Conservation (phyloP, 179 eudicot genomes). For the Silene vulgaris region DNA sequence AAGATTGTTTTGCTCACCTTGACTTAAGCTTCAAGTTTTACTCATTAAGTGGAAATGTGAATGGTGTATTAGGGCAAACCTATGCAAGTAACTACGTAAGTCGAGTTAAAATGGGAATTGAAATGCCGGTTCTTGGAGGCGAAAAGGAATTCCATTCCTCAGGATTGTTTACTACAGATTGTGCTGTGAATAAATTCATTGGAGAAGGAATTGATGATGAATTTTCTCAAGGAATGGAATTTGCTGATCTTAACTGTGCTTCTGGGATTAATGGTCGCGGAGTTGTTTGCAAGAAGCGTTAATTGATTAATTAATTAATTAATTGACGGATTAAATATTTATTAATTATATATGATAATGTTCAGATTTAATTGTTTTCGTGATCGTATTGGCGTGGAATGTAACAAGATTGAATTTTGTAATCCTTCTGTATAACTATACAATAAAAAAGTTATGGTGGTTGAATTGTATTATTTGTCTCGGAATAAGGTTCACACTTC, state of each 20-base stretch:
- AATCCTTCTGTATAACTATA: no score
- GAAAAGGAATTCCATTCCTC: slow-evolving; percentile 46
- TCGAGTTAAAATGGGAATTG: slow-evolving; percentile 43
- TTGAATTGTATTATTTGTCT: no score
- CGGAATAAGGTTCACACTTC: no score
- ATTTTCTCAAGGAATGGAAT: slow-evolving; percentile 18
- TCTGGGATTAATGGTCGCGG: slow-evolving; percentile 49
- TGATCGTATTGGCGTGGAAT: not conserved
- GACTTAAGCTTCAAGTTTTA: slow-evolving; percentile 68
- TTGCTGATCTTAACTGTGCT: slow-evolving; percentile 41
- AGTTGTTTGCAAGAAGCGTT: slow-evolving; percentile 61
- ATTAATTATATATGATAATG: no score
- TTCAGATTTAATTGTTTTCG: not conserved
- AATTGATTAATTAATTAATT: not conserved
- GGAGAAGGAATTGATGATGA: slow-evolving; percentile 17
- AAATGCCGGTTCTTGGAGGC: slow-evolving; percentile 67
- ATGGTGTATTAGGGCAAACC: slow-evolving; percentile 75
- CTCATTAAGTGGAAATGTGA: slow-evolving; percentile 41
- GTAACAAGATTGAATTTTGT: not conserved
- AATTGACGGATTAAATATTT: not conserved
- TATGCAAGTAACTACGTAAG: slow-evolving; percentile 52
- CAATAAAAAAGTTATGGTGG: no score
- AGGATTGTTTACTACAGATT: slow-evolving; percentile 48
- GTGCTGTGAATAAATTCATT: slow-evolving; percentile 40
- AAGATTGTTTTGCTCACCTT: slow-evolving; percentile 69